These are phyloP conservation scores for Termitomyces sp. DNA, from an alignment of 768 basidiomycete species.

Conservation along the genomic window DNA sequence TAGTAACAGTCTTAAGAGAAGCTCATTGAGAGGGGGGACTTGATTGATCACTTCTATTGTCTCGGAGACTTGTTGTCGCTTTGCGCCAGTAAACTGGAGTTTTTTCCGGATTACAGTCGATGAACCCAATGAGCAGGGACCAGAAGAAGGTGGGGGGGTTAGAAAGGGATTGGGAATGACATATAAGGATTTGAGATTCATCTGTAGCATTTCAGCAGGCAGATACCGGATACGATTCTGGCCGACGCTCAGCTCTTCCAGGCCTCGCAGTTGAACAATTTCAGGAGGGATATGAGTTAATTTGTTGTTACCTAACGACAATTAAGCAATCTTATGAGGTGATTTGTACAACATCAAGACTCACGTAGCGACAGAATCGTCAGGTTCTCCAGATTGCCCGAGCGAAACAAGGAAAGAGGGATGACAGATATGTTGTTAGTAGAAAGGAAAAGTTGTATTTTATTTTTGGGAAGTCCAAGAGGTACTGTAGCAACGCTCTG, in stretches of 20 bases:
- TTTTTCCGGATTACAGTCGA: constrained; percentile 5
- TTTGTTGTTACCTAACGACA: constrained; percentile 47
- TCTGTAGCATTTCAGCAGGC: constrained; percentile 59
- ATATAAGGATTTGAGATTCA: constrained; percentile 43
- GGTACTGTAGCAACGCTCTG: constrained; percentile 25
- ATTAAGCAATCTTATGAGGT: constrained; percentile 12
- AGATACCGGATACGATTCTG: constrained; percentile 54
- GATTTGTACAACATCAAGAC: constrained; percentile 19
- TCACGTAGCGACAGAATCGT: constrained; percentile 61
- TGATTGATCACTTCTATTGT: constrained; percentile 14
- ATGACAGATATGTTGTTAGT: constrained; percentile 48
- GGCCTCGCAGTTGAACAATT: constrained; percentile 45
- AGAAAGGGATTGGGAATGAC: constrained; percentile 62
- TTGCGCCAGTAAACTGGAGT: neutral
- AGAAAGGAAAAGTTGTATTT: constrained; percentile 53
- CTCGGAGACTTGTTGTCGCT: constrained; percentile 21
- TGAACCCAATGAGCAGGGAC: constrained; percentile 6
- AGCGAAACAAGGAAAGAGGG: constrained; percentile 49
- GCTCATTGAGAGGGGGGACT: constrained; percentile 28
- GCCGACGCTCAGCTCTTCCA: constrained; percentile 57
- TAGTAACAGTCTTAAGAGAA: constrained; percentile 28
- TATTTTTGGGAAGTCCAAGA: constrained; percentile 37
- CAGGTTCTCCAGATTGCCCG: constrained; percentile 37
- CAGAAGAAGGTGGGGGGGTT: constrained; percentile 13
- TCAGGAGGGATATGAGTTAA: constrained; percentile 58